Evolutionary conservation across 768 basidiomycete genomes (phyloP), one percentile per base, ranked within the genome.

Genomic region (Nidularia sp.): DNA sequence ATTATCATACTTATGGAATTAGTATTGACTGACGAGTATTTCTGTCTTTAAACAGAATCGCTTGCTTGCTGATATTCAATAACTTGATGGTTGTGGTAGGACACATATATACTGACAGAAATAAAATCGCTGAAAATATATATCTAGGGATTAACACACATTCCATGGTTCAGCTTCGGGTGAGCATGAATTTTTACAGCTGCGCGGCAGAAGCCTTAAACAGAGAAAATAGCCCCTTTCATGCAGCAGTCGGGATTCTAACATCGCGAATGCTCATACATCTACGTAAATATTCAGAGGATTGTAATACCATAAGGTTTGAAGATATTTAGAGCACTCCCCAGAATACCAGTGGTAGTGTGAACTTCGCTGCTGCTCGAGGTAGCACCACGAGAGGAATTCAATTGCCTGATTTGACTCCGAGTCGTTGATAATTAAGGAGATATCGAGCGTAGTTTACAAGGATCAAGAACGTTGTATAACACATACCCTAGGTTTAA

Each of bases 81-180:
- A 76, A 75, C 54, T 59, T 78, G 8, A 77, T 77, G 76, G 73
- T 76, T 5, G 68, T 75, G 15, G 59, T 69, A 59, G 62, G 72
- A 61, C 53, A 53, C 54, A 25, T 6, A 32, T 15, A 2, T 5
- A 6, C 35, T 1, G n/a, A 13, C 7, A 6, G 18, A 44, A 25
- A 25, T 15, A 0, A 0, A 50, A 4, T 35, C 35, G 7, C 3
- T 32, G 7, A 35, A 22, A 36, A 42, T 2, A 18, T 45, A 18
- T 31, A 33, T 4, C 10, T 34, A 77, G 74, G 72, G 69, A 12
- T 56, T 70, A 2, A 76, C 75, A 0, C 64, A 65, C 36, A 76
- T 78, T 39, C 77, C 76, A 1, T 79, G 77, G 77, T 77, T 79
- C 52, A 74, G 77, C 51, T 76, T 74, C 57, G 70, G 64, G 72